These are phyloP conservation scores for Ananas comosus DNA, from an alignment of 176 grass and related monocot genomes.

Conservation along the genomic window DNA sequence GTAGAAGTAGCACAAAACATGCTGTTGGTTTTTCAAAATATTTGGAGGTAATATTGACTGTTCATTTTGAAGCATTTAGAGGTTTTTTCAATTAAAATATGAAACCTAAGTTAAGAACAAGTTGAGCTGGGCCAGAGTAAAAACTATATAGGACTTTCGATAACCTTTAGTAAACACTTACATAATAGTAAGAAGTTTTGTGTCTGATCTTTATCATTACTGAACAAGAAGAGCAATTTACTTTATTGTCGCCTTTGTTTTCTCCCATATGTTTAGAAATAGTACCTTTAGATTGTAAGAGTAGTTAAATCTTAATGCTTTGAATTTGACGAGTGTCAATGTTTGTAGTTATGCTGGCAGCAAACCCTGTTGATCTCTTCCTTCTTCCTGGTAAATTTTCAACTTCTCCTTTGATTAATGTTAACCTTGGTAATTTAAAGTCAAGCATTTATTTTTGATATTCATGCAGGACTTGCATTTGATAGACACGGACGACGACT, in stretches of 20 bases:
- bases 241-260: not conserved
- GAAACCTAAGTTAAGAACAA: too few relatives aligned
- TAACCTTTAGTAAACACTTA: too few relatives aligned
- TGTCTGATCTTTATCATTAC: too few relatives aligned
- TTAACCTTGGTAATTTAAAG: not conserved
- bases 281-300: not conserved
- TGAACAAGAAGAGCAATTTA: not conserved
- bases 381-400: conserved; percentile 60
- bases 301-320: not conserved
- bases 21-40: too few relatives aligned
- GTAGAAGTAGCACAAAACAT: too few relatives aligned
- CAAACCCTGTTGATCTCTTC: conserved; percentile 64
- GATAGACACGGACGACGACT: conserved; percentile 79
- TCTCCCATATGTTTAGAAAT: not conserved
- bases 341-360: conserved; percentile 61
- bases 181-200: too few relatives aligned
- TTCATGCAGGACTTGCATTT: conserved; percentile 73
- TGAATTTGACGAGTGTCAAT: conserved; percentile 18
- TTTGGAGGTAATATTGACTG: too few relatives aligned
- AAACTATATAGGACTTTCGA: too few relatives aligned
- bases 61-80: too few relatives aligned
- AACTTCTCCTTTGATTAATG: conserved; percentile 1
- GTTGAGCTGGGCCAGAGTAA: too few relatives aligned
- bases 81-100: too few relatives aligned
- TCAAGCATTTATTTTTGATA: conserved; percentile 10